Percentiles rank a stretch among this genome's conserved stretches.
Conservation (phyloP, 768 basidiomycete genomes). For the Boletus rubescentipes region DNA sequence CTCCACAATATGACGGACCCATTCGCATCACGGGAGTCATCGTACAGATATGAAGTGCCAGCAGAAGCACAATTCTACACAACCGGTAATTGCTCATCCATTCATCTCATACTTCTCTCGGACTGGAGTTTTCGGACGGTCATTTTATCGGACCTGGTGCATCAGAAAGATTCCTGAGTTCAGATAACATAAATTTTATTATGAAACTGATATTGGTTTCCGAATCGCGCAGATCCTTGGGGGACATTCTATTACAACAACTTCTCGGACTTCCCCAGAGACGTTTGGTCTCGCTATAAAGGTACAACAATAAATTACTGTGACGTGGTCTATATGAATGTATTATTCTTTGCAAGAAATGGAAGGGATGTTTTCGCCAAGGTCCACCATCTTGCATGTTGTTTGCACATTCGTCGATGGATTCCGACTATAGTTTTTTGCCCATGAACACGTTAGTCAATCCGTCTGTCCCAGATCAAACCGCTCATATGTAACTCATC, state of each 20-base stretch:
- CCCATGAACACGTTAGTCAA: neutral
- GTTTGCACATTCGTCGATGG: neutral
- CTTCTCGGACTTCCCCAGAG: neutral
- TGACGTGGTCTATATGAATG: neutral
- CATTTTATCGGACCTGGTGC: neutral
- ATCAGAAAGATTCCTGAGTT: too few relatives aligned
- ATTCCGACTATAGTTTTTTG: neutral
- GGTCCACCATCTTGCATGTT: neutral
- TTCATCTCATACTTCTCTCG: neutral
- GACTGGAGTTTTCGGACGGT: neutral
- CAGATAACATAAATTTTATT: too few relatives aligned
- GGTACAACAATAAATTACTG: neutral
- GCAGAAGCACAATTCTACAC: neutral
- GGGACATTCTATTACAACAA: neutral
- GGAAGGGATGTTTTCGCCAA: neutral
- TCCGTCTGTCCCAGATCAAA: too few relatives aligned
- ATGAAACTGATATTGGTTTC: too few relatives aligned
- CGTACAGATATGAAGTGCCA: neutral
- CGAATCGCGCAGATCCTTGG: neutral
- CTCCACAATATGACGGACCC: neutral
- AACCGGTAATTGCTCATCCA: neutral
- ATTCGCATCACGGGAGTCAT: neutral
- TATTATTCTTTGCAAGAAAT: neutral
- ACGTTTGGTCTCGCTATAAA: neutral
- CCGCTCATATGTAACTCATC: neutral